Base-by-base conservation (phyloP, 2,329 filamentous ascomycete genomes). In the Fusarium sp. region DNA sequence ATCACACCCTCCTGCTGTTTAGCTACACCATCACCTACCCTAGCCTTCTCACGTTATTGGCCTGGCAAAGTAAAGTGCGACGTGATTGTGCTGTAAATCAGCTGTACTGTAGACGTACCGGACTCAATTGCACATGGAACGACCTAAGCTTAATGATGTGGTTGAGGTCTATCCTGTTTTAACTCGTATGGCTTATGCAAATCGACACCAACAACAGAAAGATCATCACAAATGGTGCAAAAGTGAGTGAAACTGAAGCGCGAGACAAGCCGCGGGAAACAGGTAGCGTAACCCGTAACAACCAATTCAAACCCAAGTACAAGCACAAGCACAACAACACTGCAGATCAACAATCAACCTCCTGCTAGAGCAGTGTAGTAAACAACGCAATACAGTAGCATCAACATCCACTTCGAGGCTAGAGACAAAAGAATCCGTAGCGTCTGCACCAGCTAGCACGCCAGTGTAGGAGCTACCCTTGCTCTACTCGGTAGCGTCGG, bases 401-500 rank as follows among this genome's bases (percentile, higher is more conserved):
- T 64, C 63, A 52, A 47, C 63, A 38, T 54, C 67, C 59, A 58
- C 63, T 59, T 42, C 24, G n/a, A 43, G 43, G 58, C 63, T 70
- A 71, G 34, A 49, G 45, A 68, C 63, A 43, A 60, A 42, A 71
- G 16, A 43, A 34, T 64, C 40, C 30, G 52, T 62, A 62, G 59
- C 53, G 59, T 47, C 66, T 65, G 66, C 72, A 73, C 59, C 66
- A 73, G 66, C 56, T 49, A 75, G 70, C 63, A 75, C 63, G 70
- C 70, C 70, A 72, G 70, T 47, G 62, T 52, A 60, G 46, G 61
- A 63, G 59, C 66, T 70, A 63, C 66, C 67, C 71, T 73, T 75
- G 71, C 74, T 71, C 54, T 75, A 60, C 66, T 59, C 63, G 54
- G 70, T 75, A 74, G 72, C 72, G 71, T 75, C 71, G 72, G 70